Base-by-base conservation (phyloP, 352 stramenopile species). In the Globisporangium carolinianum region DNA sequence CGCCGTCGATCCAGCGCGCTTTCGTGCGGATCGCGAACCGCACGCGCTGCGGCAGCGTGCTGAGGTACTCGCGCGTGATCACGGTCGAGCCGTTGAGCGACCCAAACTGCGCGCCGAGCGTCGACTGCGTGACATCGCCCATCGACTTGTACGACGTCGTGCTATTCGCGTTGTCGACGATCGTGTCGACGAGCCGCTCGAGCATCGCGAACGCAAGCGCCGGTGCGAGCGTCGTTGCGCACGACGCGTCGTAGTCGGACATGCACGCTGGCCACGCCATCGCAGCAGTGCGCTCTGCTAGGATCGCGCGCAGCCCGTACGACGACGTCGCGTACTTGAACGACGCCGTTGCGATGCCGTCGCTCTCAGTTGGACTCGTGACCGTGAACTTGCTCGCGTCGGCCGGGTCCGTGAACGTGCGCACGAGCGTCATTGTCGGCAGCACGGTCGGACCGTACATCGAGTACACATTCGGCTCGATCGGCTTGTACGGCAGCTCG, bases 121-220 rank as follows among this genome's bases (percentile, higher is more conserved):
- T 69, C 17, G 72, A 63, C 11, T 72, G 65, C 37, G 72, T 73
- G 14, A 67, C 63, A 51, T 79, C 68, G 17, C 66, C 64, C 50
- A 83, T 66, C 18, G 71, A 79, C 53, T 80, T 79, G 62, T 83
- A 79, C 51, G 69, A 77, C 37, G 73, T 83, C 37, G 73, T 81
- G 48, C 70, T 75, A 12, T 61, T 64, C 18, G 67, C 68, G 62
- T 83, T 83, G 43, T 55, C 58, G 6, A 42, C 55, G 8, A 81
- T 54, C 5, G 68, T 69, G 32, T 72, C 58, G 9, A 70, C 72
- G 14, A 83, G 56, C 6, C 50, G 67, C 47, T 83, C 72, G 11
- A 81, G 63, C 73, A 83, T 83, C 18, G 38, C 54, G 43, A 81
- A 83, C 17, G 66, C 69, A 2, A 54, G 62, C 6, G 47, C 57